phyloP scores from a whole-genome alignment of 352 stramenopile species.

The Globisporangium radiosum region DNA sequence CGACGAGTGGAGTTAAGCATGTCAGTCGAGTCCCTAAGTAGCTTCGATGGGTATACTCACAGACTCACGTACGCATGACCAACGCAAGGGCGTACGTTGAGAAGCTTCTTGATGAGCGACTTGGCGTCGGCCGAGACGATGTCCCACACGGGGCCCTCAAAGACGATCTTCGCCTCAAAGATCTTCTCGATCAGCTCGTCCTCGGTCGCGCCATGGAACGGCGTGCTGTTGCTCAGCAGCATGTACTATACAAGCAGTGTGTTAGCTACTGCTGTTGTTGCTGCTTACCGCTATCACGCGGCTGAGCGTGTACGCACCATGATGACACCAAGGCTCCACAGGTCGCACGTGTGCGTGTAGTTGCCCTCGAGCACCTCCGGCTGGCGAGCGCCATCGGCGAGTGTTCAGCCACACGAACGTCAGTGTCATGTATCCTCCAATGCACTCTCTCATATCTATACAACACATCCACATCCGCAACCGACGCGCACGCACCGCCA shows the following conservation, averaged over 20 bases:
- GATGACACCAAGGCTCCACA: constrained; percentile 80
- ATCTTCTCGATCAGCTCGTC: constrained; percentile 74
- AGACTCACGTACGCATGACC: neutral
- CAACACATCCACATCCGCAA: neutral
- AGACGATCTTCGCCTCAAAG: constrained; percentile 54
- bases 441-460: neutral
- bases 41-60: too few species aligned
- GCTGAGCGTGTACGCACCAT: constrained; percentile 32
- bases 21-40: too few species aligned
- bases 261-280: too few species aligned
- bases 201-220: constrained; percentile 61
- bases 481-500: constrained; percentile 41
- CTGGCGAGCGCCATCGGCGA: constrained; percentile 11
- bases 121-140: constrained; percentile 59
- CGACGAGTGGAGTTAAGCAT: neutral
- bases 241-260: constrained; percentile 41
- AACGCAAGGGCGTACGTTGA: constrained; percentile 34
- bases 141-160: constrained; percentile 45
- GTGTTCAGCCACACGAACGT: too few species aligned
- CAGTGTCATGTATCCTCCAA: too few species aligned
- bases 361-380: constrained; percentile 63
- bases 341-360: constrained; percentile 69
- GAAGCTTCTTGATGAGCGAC: constrained; percentile 60
- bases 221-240: constrained; percentile 71
- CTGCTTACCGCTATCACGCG: too few species aligned